phyloP scores from a whole-genome alignment of 192 early-diverging fungal species.

The Phlyctochytrium bullatum region DNA sequence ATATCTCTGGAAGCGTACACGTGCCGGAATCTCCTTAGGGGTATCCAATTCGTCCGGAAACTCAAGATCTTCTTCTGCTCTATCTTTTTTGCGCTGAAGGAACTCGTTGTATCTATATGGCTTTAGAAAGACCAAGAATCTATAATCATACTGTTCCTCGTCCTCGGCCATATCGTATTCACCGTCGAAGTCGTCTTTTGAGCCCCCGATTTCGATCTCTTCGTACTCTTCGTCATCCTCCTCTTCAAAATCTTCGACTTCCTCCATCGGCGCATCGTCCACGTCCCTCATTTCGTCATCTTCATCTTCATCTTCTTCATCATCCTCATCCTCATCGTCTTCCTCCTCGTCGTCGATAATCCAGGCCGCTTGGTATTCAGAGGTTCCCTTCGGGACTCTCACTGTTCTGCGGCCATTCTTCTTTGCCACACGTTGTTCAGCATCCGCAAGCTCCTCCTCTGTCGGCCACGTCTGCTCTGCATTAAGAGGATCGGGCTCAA shows the following conservation, averaged over 20 bases:
- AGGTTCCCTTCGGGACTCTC: slow-evolving; percentile 93
- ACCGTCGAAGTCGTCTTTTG: slow-evolving; percentile 31
- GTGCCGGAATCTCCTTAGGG: slow-evolving; percentile 78
- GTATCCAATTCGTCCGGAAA: slow-evolving; percentile 99
- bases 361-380: slow-evolving; percentile 97
- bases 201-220: slow-evolving; percentile 44
- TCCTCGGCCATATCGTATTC: slow-evolving; percentile 39
- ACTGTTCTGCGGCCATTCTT: slow-evolving; percentile 19
- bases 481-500: slow-evolving; percentile 81
- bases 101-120: slow-evolving; percentile 45
- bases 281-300: slow-evolving; percentile 51
- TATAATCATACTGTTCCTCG: slow-evolving; percentile 24
- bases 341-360: slow-evolving; percentile 78
- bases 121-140: neutral
- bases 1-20: slow-evolving; percentile 87
- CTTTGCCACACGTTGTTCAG: slow-evolving; percentile 46
- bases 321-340: slow-evolving; percentile 46
- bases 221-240: slow-evolving; percentile 52
- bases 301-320: slow-evolving; percentile 38
- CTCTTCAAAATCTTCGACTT: slow-evolving; percentile 58
- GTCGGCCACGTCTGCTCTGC: slow-evolving; percentile 99
- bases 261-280: slow-evolving; percentile 40
- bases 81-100: slow-evolving; percentile 58
- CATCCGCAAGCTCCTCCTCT: slow-evolving; percentile 86
- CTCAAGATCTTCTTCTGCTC: slow-evolving; percentile 68